Evolutionary conservation across 768 basidiomycete species (phyloP), one percentile per base, ranked within the genome.

Genomic region (Rhodotorula babjevae): DNA sequence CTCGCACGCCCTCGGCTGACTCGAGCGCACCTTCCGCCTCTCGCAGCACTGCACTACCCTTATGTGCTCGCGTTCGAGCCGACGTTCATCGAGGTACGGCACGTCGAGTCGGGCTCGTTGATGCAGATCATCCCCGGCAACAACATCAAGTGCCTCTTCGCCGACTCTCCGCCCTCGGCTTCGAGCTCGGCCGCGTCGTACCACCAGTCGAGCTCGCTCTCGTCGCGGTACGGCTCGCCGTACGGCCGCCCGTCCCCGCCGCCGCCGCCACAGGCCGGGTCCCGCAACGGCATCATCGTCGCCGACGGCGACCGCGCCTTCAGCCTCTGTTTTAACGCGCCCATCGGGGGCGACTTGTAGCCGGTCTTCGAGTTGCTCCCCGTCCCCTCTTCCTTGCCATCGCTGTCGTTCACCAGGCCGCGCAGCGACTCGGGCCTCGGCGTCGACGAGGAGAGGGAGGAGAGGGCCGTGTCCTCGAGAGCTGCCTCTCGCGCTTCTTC

Each of bases 11-110:
- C 27, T 31, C 27, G 44, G 19, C 36, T 14, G 56, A 40, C 25
- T 44, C 46, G 33, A 52, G 23, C 61, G 73, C 52, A 44, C 29
- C 40, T 9, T 60, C n/a, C 33, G 63, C 69, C 27, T 25, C n/a
- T 25, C n/a, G 3, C 79, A 97, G 95, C 95, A 3, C 86, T 98
- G 21, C 91, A 93, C 79, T 94, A 93, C 82, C 95, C 96, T 2
- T 99, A 93, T 80, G 92, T 98, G 40, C 84, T 99, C 62, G 96
- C 95, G 0, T 94, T 99, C 79, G 96, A 98, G 80, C 90, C 93
- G 11, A 89, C 90, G 1, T 99, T 99, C 80, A 90, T 98, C 78
- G 96, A 99, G 82, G 89, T 99, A 61, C 88, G 93, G 44, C 91
- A 98, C 79, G 92, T 99, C 67, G 92, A 95, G 79, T 93, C 90